A percentile compares a stretch with the other conserved stretches of the same genome.
Conservation (phyloP, 257 asterid species). For the Haberlea rhodopensis region DNA sequence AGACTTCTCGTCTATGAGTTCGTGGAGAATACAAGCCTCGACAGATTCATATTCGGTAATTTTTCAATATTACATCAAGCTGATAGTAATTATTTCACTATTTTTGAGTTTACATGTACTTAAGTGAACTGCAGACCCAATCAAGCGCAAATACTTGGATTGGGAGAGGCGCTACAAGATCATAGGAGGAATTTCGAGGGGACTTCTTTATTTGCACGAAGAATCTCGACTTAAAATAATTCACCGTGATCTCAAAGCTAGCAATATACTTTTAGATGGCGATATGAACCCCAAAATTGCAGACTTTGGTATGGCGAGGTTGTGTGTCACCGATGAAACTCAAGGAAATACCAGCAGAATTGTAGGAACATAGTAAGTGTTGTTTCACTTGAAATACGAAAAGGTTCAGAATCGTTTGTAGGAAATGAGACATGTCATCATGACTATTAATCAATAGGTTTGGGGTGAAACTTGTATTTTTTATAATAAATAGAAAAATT, state of each 20-base stretch:
- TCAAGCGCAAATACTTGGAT: neutral
- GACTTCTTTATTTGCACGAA: constrained; percentile 20
- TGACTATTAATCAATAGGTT: too few species aligned
- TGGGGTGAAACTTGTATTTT: too few species aligned
- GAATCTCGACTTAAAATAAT: too few species aligned
- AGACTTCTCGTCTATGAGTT: constrained; percentile 3
- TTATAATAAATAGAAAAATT: too few species aligned
- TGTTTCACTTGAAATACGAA: too few species aligned
- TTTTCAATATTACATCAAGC: neutral
- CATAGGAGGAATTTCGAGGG: constrained; percentile 14
- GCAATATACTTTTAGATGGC: constrained; percentile 12
- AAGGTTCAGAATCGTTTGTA: too few species aligned
- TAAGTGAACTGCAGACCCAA: neutral
- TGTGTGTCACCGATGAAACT: constrained; percentile 17
- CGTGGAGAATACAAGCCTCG: constrained; percentile 3
- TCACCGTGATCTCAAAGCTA: too few species aligned
- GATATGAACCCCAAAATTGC: constrained; percentile 22
- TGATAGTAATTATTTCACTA: too few species aligned
- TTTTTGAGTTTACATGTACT: neutral
- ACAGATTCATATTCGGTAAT: constrained; percentile 8
- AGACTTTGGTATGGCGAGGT: constrained; percentile 21
- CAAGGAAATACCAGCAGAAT: constrained; percentile 4
- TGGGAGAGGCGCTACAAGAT: constrained; percentile 12
- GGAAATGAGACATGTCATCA: too few species aligned
- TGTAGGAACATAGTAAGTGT: constrained; percentile 20